A percentile compares a stretch with the other conserved stretches of the same genome.
These are phyloP conservation scores for Hemileccinum rubropunctum DNA, from an alignment of 768 basidiomycete species.

Conservation along the genomic window DNA sequence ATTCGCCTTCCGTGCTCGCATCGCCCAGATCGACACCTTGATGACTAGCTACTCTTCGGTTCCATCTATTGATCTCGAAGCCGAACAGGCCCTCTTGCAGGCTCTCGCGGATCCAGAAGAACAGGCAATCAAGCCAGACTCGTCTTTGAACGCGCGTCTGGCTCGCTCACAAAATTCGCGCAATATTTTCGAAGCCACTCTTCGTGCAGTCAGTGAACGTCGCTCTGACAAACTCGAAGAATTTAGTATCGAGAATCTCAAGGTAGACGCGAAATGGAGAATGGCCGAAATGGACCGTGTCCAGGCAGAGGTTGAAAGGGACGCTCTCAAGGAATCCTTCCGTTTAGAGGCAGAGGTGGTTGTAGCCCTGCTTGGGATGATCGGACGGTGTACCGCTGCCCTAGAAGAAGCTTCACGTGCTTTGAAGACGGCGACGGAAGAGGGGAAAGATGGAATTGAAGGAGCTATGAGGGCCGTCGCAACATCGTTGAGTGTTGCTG, in stretches of 20 bases:
- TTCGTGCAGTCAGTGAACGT: constrained; percentile 79
- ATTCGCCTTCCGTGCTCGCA: constrained; percentile 56
- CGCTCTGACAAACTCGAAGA: constrained; percentile 79
- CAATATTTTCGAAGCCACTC: constrained; percentile 82
- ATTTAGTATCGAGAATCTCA: constrained; percentile 62
- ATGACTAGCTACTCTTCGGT: constrained; percentile 32
- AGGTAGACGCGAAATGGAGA: constrained; percentile 61
- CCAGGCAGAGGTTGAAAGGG: constrained; percentile 63
- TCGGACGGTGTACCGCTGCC: constrained; percentile 74
- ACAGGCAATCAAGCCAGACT: constrained; percentile 55
- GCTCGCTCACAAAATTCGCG: constrained; percentile 71
- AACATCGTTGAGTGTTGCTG: constrained; percentile 48
- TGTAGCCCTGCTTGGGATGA: constrained; percentile 73
- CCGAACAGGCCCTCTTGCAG: constrained; percentile 67
- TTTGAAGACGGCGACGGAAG: constrained; percentile 39
- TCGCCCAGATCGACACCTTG: constrained; percentile 53
- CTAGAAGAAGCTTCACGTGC: constrained; percentile 55
- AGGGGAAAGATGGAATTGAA: constrained; percentile 36
- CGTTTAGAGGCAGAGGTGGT: constrained; percentile 63
- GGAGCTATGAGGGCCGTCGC: constrained; percentile 48
- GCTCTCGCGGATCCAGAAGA: constrained; percentile 73
- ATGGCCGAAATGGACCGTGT: constrained; percentile 70
- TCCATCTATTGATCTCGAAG: constrained; percentile 57
- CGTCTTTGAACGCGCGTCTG: constrained; percentile 54
- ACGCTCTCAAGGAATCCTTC: constrained; percentile 60